Base-by-base conservation (phyloP, 1,139 yeast genomes). In the Geotrichum fermentans region DNA sequence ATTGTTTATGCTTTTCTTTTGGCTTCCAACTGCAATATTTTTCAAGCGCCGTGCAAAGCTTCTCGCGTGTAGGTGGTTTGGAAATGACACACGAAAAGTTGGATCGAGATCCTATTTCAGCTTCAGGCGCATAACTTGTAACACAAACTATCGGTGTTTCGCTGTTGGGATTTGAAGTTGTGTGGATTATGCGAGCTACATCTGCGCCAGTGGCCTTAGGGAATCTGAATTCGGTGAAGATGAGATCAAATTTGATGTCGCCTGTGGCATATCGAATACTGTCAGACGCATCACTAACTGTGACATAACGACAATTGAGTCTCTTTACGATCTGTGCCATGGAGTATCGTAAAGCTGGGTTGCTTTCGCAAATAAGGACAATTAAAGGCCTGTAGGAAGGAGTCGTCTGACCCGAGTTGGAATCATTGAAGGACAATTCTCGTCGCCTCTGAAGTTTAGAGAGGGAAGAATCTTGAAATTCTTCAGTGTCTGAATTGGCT, bases 341-440 rank as follows among this genome's bases (percentile, higher is more conserved):
- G 13, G 86, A 75, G 61, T 79, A 87, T 43, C 95, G 70, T 54
- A 86, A 82, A 46, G 83, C 83, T 0, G 96, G 92, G 53, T 86
- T 86, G 2, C 94, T 88, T 60, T 89, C 96, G 67, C 96, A 88
- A 28, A 88, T 74, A 43, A 90, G 69, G 2, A 88, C 81, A 62
- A 87, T 92, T 54, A 85, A 56, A 1, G 65, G 59, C 21, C 66
- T 52, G 40, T 53, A 57, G 2, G 42, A 47, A 46, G 53, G 73
- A 72, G 46, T 54, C 8, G 26, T 22, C 14, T 14, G 32, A 13
- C 34, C 17, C 2, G 41, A 14, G 30, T 33, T 16, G 3, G 45
- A 43, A 6, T 21, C 30, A 2, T 43, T 43, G 64, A 54, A 74
- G 5, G 76, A 66, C 52, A 79, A 72, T 58, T 77, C 82, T 47